These are phyloP conservation scores for Hanseniaspora singularis DNA, from an alignment of 805 yeast genomes.

Conservation along the genomic window DNA sequence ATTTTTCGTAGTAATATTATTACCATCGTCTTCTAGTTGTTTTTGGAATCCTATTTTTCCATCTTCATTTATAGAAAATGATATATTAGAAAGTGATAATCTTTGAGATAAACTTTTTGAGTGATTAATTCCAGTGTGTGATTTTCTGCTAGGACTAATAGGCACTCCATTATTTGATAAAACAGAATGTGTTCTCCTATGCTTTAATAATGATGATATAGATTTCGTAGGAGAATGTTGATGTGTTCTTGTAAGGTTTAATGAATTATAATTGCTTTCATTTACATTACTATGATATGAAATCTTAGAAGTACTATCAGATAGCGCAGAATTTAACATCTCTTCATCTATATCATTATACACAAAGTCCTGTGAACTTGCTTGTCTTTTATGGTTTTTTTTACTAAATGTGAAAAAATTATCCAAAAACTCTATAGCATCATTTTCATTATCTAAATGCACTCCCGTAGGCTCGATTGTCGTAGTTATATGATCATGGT, in stretches of 20 bases:
- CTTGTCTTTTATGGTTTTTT: background rate
- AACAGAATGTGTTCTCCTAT: conserved; percentile 17
- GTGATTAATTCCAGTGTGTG: background rate
- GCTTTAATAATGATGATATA: conserved; percentile 16
- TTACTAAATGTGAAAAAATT: conserved; percentile 3
- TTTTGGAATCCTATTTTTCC: conserved; percentile 11
- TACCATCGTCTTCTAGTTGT: background rate
- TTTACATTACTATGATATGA: background rate
- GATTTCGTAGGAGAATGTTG: conserved; percentile 28
- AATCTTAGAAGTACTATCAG: conserved; percentile 2
- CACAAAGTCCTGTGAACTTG: background rate
- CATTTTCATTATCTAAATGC: background rate
- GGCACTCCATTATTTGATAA: conserved; percentile 16
- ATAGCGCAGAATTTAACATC: conserved; percentile 7
- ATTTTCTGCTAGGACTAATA: conserved; percentile 11
- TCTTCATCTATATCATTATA: conserved; percentile 3
- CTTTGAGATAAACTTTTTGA: background rate
- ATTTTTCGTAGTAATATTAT: no score
- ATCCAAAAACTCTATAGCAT: conserved; percentile 12
- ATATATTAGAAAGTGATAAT: conserved; percentile 12
- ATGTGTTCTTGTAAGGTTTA: background rate
- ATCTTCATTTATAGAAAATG: conserved; percentile 10
- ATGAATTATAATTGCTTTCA: conserved; percentile 2
- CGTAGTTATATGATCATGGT: conserved; percentile 1
- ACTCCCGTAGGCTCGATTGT: no score